Base-by-base conservation (phyloP, 805 yeast genomes). In the Ogataea kodamae region DNA sequence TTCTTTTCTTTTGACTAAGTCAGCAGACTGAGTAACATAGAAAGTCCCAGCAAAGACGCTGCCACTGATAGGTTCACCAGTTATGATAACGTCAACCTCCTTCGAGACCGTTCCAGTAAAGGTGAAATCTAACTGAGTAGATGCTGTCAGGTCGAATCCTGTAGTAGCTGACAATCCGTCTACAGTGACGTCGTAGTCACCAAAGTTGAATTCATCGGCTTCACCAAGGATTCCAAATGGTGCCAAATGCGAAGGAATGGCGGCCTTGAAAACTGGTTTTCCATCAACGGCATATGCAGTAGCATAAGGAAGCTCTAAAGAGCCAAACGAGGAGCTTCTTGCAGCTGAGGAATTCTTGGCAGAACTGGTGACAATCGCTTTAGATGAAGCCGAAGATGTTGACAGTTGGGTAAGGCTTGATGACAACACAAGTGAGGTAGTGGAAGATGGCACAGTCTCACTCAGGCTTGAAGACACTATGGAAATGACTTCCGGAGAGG, bases 21-120 rank as follows among this genome's bases (percentile, higher is more conserved):
- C n/a, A 11, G 28, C 28, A 12, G 20, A 11, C 16, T 40, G 34
- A 2, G 29, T 38, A 22, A 10, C 12, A 29, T 28, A 34, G 33
- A 34, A 25, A 18, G 18, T 12, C n/a, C 28, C 28, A 14, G 18
- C 17, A n/a, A 25, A 25, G 18, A 15, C 18, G n/a, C 9, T 12
- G 6, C 28, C 28, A n/a, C 9, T 6, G 18, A 13, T 7, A 6
- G 28, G 28, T 18, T 25, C 28, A 15, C 28, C 28, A 25, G 28
- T 25, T 5, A 25, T 18, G n/a, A 25, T 5, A 13, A 25, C 28
- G 6, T 22, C 24, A 10, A 8, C 9, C 11, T 6, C 9, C 6
- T 9, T 18, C 9, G 16, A 7, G 14, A 13, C 28, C 7, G 28
- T 12, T 6, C 18, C 28, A 9, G 17, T 25, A 18, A 25, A 25